These are phyloP conservation scores for Saccharomyces kudriavzevii DNA, from an alignment of 805 yeast genomes.

Conservation along the genomic window DNA sequence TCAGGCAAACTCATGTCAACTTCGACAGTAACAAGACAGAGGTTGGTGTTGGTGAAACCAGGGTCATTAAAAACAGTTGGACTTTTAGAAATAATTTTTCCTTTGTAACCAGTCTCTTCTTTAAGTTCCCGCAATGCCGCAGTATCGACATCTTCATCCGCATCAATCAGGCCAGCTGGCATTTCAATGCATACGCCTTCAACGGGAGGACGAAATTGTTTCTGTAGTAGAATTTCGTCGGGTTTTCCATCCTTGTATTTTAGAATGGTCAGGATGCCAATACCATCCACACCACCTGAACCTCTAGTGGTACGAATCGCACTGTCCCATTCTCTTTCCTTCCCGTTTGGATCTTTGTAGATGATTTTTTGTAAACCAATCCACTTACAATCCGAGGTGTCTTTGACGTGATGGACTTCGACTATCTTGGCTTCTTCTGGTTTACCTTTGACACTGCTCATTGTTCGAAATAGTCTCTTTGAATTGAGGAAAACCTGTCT, in stretches of 20 bases:
- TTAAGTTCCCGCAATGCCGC: conserved; percentile 83
- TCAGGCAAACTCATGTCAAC: conserved; percentile 61
- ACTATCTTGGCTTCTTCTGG: conserved; percentile 33
- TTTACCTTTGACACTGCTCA: conserved; percentile 26
- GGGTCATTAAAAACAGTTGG: conserved; percentile 66
- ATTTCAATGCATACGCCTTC: conserved; percentile 82
- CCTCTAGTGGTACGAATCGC: conserved; percentile 74
- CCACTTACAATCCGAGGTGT: conserved; percentile 52
- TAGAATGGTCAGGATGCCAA: conserved; percentile 75
- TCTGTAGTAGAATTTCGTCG: conserved; percentile 56
- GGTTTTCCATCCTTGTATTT: conserved; percentile 41
- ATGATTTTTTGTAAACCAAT: conserved; percentile 56
- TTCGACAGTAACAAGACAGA: conserved; percentile 68
- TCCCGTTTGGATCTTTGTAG: conserved; percentile 68
- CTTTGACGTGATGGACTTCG: conserved; percentile 23
- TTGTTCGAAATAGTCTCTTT: conserved; percentile 5
- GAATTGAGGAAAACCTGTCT: not conserved
- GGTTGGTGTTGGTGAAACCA: conserved; percentile 83
- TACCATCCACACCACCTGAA: conserved; percentile 64
- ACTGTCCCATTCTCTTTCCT: conserved; percentile 78
- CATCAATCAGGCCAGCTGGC: conserved; percentile 93
- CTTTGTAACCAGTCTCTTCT: conserved; percentile 91
- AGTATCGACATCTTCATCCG: conserved; percentile 62
- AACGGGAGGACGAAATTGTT: conserved; percentile 91
- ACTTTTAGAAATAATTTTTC: conserved; percentile 43